phyloP scores from a whole-genome alignment of 1,284 basidiomycete genomes.

The Cutaneotrichosporon dermatis region DNA sequence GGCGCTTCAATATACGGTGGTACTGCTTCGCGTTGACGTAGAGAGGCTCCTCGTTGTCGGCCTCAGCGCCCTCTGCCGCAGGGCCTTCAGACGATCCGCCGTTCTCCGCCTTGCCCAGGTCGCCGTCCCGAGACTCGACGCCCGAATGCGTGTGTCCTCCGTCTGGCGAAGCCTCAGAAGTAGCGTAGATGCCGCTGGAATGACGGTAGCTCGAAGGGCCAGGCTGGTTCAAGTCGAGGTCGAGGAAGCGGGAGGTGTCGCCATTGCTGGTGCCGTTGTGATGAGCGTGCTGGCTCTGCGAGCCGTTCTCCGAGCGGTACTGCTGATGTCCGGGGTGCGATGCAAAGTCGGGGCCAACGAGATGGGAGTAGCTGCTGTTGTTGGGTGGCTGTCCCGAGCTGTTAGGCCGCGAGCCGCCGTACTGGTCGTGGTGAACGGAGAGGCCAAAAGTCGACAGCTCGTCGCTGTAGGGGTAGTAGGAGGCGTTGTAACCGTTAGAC shows the following conservation, averaged over 20 bases:
- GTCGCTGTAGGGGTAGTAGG: conserved; percentile 9
- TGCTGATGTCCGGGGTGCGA: conserved; percentile 6
- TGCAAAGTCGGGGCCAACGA: conserved; percentile 19
- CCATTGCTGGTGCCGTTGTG: conserved; percentile 13
- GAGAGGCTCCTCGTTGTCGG: conserved; percentile 83
- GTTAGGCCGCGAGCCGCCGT: conserved; percentile 1
- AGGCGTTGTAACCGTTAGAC: conserved; percentile 3
- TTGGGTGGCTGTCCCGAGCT: conserved; percentile 1
- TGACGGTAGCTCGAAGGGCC: conserved; percentile 31
- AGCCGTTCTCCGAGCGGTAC: conserved; percentile 14
- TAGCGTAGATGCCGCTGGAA: conserved; percentile 8
- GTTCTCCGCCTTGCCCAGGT: conserved; percentile 24
- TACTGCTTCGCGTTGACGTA: conserved; percentile 98
- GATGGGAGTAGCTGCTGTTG: conserved; percentile 13
- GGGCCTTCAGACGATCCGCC: conserved; percentile 15
- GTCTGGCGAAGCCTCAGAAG: conserved; percentile 17
- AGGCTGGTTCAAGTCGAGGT: conserved; percentile 30
- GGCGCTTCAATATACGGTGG: conserved; percentile 88
- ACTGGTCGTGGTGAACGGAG: conserved; percentile 2
- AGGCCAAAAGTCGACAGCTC: conserved; percentile 10
- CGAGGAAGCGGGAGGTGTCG: conserved; percentile 29
- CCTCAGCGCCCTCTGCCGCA: conserved; percentile 23
- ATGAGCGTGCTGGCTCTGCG: conserved; percentile 3
- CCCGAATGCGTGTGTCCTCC: conserved; percentile 3
- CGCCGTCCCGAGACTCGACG: conserved; percentile 12